These are phyloP conservation scores for Aspergillus luchuensis DNA, from an alignment of 2,329 filamentous ascomycete species.

Conservation along the genomic window DNA sequence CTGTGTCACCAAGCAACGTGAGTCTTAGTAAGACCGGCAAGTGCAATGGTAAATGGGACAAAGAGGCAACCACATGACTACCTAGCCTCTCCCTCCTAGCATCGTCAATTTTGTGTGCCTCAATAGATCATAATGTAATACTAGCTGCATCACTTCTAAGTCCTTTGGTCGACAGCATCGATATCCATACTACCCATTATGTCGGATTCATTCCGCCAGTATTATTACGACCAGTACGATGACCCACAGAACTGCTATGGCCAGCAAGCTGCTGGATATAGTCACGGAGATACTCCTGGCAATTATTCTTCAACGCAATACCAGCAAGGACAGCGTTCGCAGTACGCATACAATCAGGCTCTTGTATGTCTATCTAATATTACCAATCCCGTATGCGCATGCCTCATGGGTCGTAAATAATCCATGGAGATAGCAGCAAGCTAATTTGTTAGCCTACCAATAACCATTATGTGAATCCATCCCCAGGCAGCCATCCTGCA, in stretches of 20 bases:
- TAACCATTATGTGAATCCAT: slow-evolving; percentile 22
- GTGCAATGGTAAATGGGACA: too few species aligned
- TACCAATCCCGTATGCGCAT: not conserved
- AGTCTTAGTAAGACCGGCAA: too few species aligned
- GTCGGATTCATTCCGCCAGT: slow-evolving; percentile 20
- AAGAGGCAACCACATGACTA: too few species aligned
- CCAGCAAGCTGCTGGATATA: slow-evolving; percentile 16
- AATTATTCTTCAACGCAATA: slow-evolving; percentile 26
- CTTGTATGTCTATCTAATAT: slow-evolving; percentile 24
- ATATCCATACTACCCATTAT: slow-evolving; percentile 7
- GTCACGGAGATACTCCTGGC: slow-evolving; percentile 23
- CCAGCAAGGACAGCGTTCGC: slow-evolving; percentile 24
- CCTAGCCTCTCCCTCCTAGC: too few species aligned
- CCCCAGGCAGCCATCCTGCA: slow-evolving; percentile 21
- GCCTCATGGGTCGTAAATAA: not conserved
- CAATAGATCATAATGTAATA: too few species aligned
- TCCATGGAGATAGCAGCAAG: not conserved
- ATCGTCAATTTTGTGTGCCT: too few species aligned
- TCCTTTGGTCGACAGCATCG: not conserved
- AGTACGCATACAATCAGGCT: slow-evolving; percentile 29
- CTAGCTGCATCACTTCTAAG: too few species aligned
- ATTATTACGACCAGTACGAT: slow-evolving; percentile 29
- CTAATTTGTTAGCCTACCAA: slow-evolving; percentile 17
- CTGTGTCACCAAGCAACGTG: too few species aligned
- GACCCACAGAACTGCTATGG: slow-evolving; percentile 11